Conservation (phyloP, 139 green algal species). For the Coelastrella sp. region DNA sequence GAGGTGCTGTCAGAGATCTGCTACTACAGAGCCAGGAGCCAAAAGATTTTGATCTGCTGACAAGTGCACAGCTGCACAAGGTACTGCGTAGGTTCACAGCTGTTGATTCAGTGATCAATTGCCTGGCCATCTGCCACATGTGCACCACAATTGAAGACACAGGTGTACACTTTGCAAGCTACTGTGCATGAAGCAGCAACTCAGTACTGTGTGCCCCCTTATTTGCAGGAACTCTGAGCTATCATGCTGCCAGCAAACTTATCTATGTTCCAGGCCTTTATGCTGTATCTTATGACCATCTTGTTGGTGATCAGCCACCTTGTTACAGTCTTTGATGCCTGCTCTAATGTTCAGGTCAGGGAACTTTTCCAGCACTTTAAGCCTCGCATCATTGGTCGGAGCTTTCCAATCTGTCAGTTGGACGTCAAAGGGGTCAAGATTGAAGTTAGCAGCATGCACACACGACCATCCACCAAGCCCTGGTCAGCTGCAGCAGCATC, state of each 20-base stretch:
- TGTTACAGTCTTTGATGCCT: neutral
- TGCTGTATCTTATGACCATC: neutral
- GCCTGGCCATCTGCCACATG: neutral
- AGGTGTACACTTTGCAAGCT: too few relatives aligned
- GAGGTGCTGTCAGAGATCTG: conserved; percentile 81
- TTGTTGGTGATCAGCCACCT: neutral
- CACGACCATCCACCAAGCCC: neutral
- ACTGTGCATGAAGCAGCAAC: too few relatives aligned
- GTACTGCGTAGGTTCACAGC: too few relatives aligned
- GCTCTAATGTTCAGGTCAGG: conserved; percentile 51
- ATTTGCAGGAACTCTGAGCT: too few relatives aligned
- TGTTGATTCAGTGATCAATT: neutral
- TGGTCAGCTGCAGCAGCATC: neutral
- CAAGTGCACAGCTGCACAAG: conserved; percentile 64
- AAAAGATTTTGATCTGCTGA: conserved; percentile 80
- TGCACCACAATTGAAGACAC: too few relatives aligned
- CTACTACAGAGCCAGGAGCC: conserved; percentile 59
- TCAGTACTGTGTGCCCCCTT: too few relatives aligned
- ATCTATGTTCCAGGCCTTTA: too few relatives aligned
- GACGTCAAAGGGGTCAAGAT: conserved; percentile 31
- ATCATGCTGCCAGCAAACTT: too few relatives aligned
- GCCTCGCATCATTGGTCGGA: conserved; percentile 63
- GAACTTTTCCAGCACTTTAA: conserved; percentile 50
- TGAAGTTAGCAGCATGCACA: conserved; percentile 71
- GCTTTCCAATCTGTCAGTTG: conserved; percentile 72